Base-by-base conservation (phyloP, 371 early-diverging fungal genomes). In the Lichtheimia ornata region DNA sequence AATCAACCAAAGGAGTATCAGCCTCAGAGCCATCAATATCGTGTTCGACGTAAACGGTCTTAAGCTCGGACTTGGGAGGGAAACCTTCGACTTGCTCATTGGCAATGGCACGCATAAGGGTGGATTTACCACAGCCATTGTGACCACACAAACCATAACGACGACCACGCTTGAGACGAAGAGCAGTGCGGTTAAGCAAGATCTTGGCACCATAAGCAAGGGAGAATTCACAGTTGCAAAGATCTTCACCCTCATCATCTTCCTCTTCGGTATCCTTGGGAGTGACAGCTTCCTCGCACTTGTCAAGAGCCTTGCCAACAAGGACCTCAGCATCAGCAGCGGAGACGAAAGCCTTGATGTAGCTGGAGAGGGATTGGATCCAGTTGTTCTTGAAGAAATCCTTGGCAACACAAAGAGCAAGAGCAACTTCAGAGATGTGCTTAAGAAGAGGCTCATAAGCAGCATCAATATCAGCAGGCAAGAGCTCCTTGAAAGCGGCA, bases 121-220 rank as follows among this genome's bases (percentile, higher is more conserved):
- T 94, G 27, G 91, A 86, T 69, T 95, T 95, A 66, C 96, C 96
- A 64, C 90, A 86, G 50, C 94, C 96, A 77, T 94, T 95, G 52
- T 82, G 83, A 56, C 94, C 94, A 77, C 91, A 91, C 30, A 93
- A 79, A 63, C 91, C 94, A 77, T 93, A 93, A 50, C 90, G 87
- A 65, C 84, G 86, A 61, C 94, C 94, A 61, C 89, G 84, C 73
- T 85, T 87, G 40, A 92, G 81, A 67, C 83, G 85, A 59, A 93
- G 82, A 60, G 80, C 71, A 53, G 92, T 89, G 67, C 88, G 84
- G 77, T 90, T 91, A 50, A 93, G 75, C 60, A 91, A 72, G 77
- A 91, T 88, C 88, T 88, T 90, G 56, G 87, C 90, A 70, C 93
- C 92, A 71, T 92, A 92, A 17, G 91, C 22, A 22, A 22, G 22